phyloP scores from a whole-genome alignment of 2,329 filamentous ascomycete species.

The Colletotrichum eleusines region DNA sequence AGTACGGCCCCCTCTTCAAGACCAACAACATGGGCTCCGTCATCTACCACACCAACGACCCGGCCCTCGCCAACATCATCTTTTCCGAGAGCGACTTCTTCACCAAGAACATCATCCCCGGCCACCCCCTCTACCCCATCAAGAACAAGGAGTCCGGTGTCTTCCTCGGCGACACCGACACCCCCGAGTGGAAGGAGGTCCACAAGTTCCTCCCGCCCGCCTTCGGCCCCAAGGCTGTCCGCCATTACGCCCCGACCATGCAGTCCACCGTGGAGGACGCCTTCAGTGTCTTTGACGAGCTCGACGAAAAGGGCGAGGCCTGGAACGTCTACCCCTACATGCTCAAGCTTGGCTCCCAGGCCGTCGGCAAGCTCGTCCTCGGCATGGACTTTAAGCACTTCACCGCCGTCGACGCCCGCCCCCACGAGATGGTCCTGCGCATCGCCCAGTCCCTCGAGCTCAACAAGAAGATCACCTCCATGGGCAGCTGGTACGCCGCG shows the following conservation, averaged over 20 bases:
- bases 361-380: conserved; percentile 58
- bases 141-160: conserved; percentile 57
- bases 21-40: conserved; percentile 64
- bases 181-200: conserved; percentile 60
- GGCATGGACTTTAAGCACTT: conserved; percentile 62
- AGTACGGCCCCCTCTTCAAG: conserved; percentile 64
- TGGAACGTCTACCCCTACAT: conserved; percentile 65
- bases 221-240: conserved; percentile 69
- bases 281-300: conserved; percentile 62
- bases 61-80: conserved; percentile 58
- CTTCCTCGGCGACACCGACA: conserved; percentile 64
- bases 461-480: conserved; percentile 69
- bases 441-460: conserved; percentile 65
- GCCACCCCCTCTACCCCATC: conserved; percentile 60
- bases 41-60: conserved; percentile 65
- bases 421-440: conserved; percentile 63
- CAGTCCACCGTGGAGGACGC: conserved; percentile 64
- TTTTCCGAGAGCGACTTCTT: conserved; percentile 65
- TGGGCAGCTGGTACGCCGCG: conserved; percentile 66
- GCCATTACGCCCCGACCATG: conserved; percentile 71
- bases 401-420: conserved; percentile 56
- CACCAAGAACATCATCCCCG: conserved; percentile 64
- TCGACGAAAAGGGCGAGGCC: conserved; percentile 61
- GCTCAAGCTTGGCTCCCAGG: conserved; percentile 61
- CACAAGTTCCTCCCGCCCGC: conserved; percentile 74